Evolutionary conservation across 2,329 filamentous ascomycete genomes (phyloP).

Genomic region (Aureobasidium leucospermi): DNA sequence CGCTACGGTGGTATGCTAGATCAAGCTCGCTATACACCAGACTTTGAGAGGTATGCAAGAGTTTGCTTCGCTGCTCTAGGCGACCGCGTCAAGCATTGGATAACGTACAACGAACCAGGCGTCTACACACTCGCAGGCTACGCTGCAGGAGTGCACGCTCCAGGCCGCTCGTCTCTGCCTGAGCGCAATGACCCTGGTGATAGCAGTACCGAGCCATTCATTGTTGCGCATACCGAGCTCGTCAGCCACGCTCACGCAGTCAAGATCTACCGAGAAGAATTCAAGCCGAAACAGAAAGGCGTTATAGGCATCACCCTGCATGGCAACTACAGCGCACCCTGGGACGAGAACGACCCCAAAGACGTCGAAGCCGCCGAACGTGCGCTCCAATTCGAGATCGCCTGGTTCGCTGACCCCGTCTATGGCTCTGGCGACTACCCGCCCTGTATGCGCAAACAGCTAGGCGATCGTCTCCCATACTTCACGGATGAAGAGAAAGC

Average conservation of each 20-base stretch:
- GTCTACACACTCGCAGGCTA: not conserved
- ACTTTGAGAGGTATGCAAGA: slow-evolving; percentile 36
- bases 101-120: slow-evolving; percentile 36
- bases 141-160: slow-evolving; percentile 9
- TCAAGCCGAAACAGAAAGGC: slow-evolving; percentile 26
- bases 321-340: slow-evolving; percentile 31
- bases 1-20: slow-evolving; percentile 31
- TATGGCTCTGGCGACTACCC: slow-evolving; percentile 33
- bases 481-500: slow-evolving; percentile 28
- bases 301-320: slow-evolving; percentile 28
- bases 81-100: slow-evolving; percentile 34
- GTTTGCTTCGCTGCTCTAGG: slow-evolving; percentile 33
- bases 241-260: slow-evolving; percentile 17
- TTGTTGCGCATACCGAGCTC: slow-evolving; percentile 28
- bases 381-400: slow-evolving; percentile 30
- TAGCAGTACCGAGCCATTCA: slow-evolving; percentile 19
- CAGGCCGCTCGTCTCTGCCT: not conserved
- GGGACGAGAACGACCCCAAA: slow-evolving; percentile 24
- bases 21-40: slow-evolving; percentile 15
- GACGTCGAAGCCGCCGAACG: slow-evolving; percentile 27
- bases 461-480: slow-evolving; percentile 25
- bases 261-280: slow-evolving; percentile 30
- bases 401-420: slow-evolving; percentile 34
- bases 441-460: slow-evolving; percentile 29
- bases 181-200: slow-evolving; percentile 22